A percentile compares a stretch with the other conserved stretches of the same genome.
Conservation (phyloP, 768 basidiomycete genomes). For the Suillus hirtellus region DNA sequence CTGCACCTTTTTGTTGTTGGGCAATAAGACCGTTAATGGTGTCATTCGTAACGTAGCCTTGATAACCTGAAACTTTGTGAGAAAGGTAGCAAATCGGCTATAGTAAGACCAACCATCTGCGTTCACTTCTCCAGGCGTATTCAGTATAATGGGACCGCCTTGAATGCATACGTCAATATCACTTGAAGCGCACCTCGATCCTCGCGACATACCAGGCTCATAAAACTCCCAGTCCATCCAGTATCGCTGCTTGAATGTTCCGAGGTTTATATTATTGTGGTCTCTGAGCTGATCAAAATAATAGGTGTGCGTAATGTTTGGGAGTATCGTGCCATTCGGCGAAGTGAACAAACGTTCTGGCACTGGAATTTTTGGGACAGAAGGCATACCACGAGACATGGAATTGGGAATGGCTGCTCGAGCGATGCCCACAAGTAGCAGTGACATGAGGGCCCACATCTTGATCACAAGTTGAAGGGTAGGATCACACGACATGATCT, state of each 20-base stretch:
- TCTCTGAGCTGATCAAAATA: not conserved
- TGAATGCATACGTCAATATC: not conserved
- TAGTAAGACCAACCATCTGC: not conserved
- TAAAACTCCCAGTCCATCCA: slow-evolving; percentile 2
- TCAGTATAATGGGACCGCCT: not conserved
- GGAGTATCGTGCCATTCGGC: not conserved
- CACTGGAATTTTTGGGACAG: not conserved
- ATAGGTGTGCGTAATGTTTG: not conserved
- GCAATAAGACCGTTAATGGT: slow-evolving; percentile 55
- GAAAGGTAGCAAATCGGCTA: not conserved
- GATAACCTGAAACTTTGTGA: slow-evolving; percentile 23
- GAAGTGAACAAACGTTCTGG: not conserved
- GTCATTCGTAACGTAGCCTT: slow-evolving; percentile 58
- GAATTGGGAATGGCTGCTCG: not conserved
- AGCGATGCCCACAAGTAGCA: not conserved
- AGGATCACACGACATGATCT: not conserved
- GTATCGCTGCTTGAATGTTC: slow-evolving; percentile 2
- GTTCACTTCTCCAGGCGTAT: not conserved
- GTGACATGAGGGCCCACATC: not conserved
- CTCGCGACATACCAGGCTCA: not conserved
- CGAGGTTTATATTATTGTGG: not conserved
- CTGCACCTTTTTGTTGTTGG: slow-evolving; percentile 45
- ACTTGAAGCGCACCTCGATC: not conserved
- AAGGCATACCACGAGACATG: not conserved
- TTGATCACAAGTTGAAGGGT: not conserved